These are phyloP conservation scores for Naganishia vaughanmartiniae DNA, from an alignment of 768 basidiomycete species.

Conservation along the genomic window DNA sequence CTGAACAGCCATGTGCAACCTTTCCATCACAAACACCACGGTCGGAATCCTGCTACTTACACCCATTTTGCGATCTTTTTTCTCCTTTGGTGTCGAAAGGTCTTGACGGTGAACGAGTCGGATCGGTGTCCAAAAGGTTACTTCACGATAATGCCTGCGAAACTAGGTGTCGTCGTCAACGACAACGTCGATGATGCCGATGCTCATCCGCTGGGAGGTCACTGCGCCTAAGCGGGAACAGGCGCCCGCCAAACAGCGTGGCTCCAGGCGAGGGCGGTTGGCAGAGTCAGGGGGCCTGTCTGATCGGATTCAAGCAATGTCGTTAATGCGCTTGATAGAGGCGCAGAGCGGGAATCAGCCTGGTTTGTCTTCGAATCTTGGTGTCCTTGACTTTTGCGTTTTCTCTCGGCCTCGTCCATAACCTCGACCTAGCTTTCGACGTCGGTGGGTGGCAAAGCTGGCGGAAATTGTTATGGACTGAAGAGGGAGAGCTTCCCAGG, in stretches of 20 bases:
- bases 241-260: constrained; percentile 18
- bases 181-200: constrained; percentile 16
- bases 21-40: not conserved
- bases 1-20: constrained; percentile 18
- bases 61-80: constrained; percentile 21
- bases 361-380: too few species aligned
- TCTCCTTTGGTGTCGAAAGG: constrained; percentile 27
- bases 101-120: constrained; percentile 28
- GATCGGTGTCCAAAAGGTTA: constrained; percentile 24
- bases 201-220: not conserved
- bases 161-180: not conserved
- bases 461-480: too few species aligned
- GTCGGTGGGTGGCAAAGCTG: too few species aligned
- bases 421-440: too few species aligned
- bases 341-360: too few species aligned
- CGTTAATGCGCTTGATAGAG: too few species aligned
- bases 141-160: not conserved
- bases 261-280: not conserved
- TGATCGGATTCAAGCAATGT: too few species aligned
- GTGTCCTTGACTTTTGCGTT: too few species aligned
- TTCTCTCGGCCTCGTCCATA: too few species aligned
- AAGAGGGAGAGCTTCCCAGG: too few species aligned
- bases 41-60: constrained; percentile 8
- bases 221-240: constrained; percentile 4
- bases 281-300: not conserved